Conservation (phyloP, 2,329 filamentous ascomycete genomes). For the Blastomyces emzantsi region DNA sequence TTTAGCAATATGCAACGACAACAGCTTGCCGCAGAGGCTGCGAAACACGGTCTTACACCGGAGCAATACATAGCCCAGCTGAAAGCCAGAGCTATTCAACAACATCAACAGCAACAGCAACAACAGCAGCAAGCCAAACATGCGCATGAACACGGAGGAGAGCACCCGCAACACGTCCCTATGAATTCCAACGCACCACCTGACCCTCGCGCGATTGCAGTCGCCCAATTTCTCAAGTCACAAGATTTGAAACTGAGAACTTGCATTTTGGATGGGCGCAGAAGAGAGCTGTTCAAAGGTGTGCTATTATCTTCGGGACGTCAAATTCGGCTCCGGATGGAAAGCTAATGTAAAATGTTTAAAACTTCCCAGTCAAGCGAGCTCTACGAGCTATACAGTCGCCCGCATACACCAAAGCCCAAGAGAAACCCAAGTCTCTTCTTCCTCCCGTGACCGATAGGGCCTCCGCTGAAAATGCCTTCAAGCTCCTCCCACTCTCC, state of each 20-base stretch:
- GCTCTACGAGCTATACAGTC: constrained; percentile 85
- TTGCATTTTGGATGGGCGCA: constrained; percentile 87
- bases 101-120: constrained; percentile 31
- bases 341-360: constrained; percentile 5
- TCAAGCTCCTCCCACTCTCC: constrained; percentile 90
- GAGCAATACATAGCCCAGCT: constrained; percentile 41
- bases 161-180: constrained; percentile 36
- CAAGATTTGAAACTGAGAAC: constrained; percentile 85
- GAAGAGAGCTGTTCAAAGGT: constrained; percentile 98
- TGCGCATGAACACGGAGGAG: constrained; percentile 24
- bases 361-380: constrained; percentile 64
- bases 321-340: neutral
- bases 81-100: constrained; percentile 25
- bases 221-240: constrained; percentile 75
- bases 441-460: constrained; percentile 84
- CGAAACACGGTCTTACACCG: constrained; percentile 45
- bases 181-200: constrained; percentile 52
- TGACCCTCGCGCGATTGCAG: constrained; percentile 76
- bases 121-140: constrained; percentile 32
- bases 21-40: constrained; percentile 38
- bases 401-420: constrained; percentile 78
- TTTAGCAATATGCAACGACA: constrained; percentile 58
- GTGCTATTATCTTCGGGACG: constrained; percentile 16
- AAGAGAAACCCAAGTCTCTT: constrained; percentile 73
- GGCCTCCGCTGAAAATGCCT: constrained; percentile 79